Percentiles rank a stretch among this genome's conserved stretches.
phyloP scores from a whole-genome alignment of 2,329 filamentous ascomycete genomes.

The Magnaporthales sp. region DNA sequence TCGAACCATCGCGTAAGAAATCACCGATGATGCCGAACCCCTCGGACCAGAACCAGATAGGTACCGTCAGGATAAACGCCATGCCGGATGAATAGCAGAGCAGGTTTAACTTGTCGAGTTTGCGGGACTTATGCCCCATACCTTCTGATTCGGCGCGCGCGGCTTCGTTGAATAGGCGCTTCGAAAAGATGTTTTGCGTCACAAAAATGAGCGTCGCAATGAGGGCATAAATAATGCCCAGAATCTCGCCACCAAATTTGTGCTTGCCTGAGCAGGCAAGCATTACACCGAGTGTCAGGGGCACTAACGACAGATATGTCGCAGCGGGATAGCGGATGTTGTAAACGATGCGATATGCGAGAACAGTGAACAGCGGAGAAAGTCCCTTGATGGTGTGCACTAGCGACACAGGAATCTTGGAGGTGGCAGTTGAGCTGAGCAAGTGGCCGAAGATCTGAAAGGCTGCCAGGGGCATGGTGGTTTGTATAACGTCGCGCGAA shows the following conservation, averaged over 20 bases:
- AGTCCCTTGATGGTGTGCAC: conserved; percentile 98
- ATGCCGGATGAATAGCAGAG: conserved; percentile 95
- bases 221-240: conserved; percentile 85
- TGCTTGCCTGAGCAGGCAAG: conserved; percentile 84
- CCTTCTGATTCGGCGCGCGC: conserved; percentile 74
- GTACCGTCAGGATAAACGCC: conserved; percentile 78
- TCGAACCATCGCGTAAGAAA: conserved; percentile 70
- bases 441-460: conserved; percentile 95
- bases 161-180: conserved; percentile 93
- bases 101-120: conserved; percentile 93
- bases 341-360: conserved; percentile 86
- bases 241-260: conserved; percentile 71
- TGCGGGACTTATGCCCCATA: conserved; percentile 53
- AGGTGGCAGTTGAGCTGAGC: conserved; percentile 85
- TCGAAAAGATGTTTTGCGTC: conserved; percentile 97
- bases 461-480: conserved; percentile 80
- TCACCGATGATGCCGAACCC: conserved; percentile 70
- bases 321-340: conserved; percentile 78
- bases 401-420: conserved; percentile 89
- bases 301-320: conserved; percentile 85
- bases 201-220: conserved; percentile 91
- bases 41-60: conserved; percentile 91
- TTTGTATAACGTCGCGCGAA: conserved; percentile 70
- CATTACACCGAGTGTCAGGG: conserved; percentile 89
- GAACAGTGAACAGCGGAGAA: conserved; percentile 88